Conservation (phyloP, 2,329 filamentous ascomycete species). For the Aspergillus brasiliensis region DNA sequence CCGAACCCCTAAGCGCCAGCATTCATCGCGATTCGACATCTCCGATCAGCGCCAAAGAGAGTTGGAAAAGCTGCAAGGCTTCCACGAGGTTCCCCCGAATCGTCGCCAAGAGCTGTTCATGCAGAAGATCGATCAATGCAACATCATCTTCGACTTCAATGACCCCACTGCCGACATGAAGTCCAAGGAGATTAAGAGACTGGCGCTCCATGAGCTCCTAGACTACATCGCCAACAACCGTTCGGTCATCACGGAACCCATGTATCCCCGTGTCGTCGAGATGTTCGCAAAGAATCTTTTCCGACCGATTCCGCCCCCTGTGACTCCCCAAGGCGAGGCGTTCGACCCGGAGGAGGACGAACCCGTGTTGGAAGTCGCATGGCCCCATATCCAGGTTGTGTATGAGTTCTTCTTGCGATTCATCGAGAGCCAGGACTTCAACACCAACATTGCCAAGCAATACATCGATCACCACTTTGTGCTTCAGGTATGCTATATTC, state of each 20-base stretch:
- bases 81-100: slow-evolving; percentile 95
- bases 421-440: slow-evolving; percentile 99
- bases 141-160: slow-evolving; percentile 99
- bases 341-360: slow-evolving; percentile 99
- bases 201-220: slow-evolving; percentile 91
- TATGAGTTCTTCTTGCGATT: slow-evolving; percentile 99
- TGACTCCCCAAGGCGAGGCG: slow-evolving; percentile 96
- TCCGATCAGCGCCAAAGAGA: slow-evolving; percentile 87
- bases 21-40: slow-evolving; percentile 96
- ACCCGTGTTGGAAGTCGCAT: slow-evolving; percentile 94
- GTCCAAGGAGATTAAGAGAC: slow-evolving; percentile 97
- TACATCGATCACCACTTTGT: slow-evolving; percentile 99
- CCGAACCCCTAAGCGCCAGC: slow-evolving; percentile 91
- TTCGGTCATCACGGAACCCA: slow-evolving; percentile 96
- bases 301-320: slow-evolving; percentile 91
- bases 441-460: slow-evolving; percentile 98
- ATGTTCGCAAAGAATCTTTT: slow-evolving; percentile 99
- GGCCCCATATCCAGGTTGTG: slow-evolving; percentile 98
- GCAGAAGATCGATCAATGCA: slow-evolving; percentile 99
- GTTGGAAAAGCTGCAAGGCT: slow-evolving; percentile 93
- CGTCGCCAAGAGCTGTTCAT: slow-evolving; percentile 96
- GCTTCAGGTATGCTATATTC: slow-evolving; percentile 60
- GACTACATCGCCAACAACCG: slow-evolving; percentile 99
- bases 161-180: slow-evolving; percentile 99
- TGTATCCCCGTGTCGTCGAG: slow-evolving; percentile 97